A percentile compares a stretch with the other conserved stretches of the same genome.
These are phyloP conservation scores for Candolleomyces eurysporus DNA, from an alignment of 768 basidiomycete genomes.

Conservation along the genomic window DNA sequence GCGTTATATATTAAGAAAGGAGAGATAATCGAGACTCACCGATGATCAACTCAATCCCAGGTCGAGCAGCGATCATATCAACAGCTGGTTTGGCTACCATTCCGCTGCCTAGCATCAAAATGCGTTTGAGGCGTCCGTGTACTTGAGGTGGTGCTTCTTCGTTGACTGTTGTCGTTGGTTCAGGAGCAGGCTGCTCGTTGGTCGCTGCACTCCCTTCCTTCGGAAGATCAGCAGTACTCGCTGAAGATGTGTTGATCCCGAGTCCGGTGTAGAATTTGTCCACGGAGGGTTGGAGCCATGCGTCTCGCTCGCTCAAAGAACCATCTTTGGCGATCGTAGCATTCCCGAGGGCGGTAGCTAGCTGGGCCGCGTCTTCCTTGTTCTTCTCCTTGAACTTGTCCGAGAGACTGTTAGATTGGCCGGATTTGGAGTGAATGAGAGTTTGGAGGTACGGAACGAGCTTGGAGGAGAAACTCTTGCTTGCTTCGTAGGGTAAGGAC, in stretches of 20 bases:
- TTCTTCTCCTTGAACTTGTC: constrained; percentile 14
- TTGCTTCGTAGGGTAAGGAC: constrained; percentile 79
- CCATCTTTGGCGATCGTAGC: constrained; percentile 74
- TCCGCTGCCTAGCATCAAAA: constrained; percentile 88
- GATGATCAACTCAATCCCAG: constrained; percentile 68
- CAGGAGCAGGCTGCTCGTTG: background rate
- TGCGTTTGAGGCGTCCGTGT: constrained; percentile 41
- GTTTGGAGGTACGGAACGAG: constrained; percentile 67
- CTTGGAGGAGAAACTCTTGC: constrained; percentile 66
- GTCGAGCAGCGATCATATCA: constrained; percentile 60
- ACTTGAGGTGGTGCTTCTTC: background rate
- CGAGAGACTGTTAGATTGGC: background rate
- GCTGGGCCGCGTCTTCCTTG: constrained; percentile 15
- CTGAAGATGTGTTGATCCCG: background rate
- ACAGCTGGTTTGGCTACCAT: constrained; percentile 93
- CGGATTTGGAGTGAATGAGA: constrained; percentile 33
- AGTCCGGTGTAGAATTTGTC: constrained; percentile 34
- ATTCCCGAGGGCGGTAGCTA: constrained; percentile 49
- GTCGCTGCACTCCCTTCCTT: background rate
- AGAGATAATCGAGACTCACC: constrained; percentile 51
- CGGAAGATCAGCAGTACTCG: background rate
- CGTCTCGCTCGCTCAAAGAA: constrained; percentile 46
- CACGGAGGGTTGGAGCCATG: constrained; percentile 58
- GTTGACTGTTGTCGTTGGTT: background rate
- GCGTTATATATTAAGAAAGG: background rate